A percentile compares a stretch with the other conserved stretches of the same genome.
Evolutionary conservation across 208 protist genomes (phyloP).

Genomic region (Crithidia expoeki): DNA sequence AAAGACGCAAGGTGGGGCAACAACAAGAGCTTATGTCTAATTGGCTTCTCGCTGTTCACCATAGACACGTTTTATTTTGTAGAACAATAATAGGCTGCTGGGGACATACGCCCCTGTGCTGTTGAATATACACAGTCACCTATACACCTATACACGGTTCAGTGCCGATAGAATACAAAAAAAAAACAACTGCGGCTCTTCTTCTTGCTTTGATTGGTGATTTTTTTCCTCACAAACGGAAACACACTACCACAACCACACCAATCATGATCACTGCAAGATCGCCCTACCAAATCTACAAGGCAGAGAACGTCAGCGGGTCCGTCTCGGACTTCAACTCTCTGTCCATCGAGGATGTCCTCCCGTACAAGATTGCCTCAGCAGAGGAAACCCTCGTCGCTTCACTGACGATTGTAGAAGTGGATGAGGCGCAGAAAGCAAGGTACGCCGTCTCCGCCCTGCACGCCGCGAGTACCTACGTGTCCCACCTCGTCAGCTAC

Average conservation of each 20-base stretch:
- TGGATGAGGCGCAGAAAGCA: conserved; percentile 22
- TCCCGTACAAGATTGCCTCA: conserved; percentile 77
- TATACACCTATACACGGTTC: neutral
- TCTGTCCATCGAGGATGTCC: conserved; percentile 52
- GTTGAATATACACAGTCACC: neutral
- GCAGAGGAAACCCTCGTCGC: conserved; percentile 65
- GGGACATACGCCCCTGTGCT: too few species aligned
- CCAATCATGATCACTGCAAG: conserved; percentile 69
- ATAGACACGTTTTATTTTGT: neutral
- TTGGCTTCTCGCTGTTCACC: too few species aligned
- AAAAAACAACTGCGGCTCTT: too few species aligned
- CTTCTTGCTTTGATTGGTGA: too few species aligned
- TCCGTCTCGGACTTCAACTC: conserved; percentile 62
- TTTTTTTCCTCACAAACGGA: too few species aligned
- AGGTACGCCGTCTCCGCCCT: conserved; percentile 65
- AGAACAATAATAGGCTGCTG: too few species aligned
- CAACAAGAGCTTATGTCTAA: too few species aligned
- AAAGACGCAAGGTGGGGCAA: too few species aligned
- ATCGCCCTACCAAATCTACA: conserved; percentile 85
- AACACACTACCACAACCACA: too few species aligned
- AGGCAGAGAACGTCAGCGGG: conserved; percentile 30
- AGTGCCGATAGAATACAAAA: too few species aligned
- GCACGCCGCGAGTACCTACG: conserved; percentile 55
- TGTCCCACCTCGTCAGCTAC: conserved; percentile 64
- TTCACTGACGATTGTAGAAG: conserved; percentile 60